phyloP scores from a whole-genome alignment of 2,329 filamentous ascomycete genomes.

The Botrytis tulipae region DNA sequence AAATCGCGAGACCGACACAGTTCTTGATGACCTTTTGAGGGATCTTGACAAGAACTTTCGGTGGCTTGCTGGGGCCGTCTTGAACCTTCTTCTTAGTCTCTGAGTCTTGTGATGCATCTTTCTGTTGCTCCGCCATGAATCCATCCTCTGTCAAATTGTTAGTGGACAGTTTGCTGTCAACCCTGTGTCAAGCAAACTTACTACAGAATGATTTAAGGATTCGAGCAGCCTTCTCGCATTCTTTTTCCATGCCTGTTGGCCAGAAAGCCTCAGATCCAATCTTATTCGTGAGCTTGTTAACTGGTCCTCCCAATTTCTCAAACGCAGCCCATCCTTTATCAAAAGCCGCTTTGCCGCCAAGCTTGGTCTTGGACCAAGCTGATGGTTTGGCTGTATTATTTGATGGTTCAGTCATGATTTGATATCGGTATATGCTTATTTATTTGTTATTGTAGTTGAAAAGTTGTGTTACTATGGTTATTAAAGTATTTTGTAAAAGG shows the following conservation, averaged over 20 bases:
- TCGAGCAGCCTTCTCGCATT: constrained; percentile 86
- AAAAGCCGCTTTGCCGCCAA: constrained; percentile 21
- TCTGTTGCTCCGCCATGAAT: constrained; percentile 49
- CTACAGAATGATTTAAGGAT: constrained; percentile 90
- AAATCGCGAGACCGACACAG: constrained; percentile 84
- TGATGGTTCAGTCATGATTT: not conserved
- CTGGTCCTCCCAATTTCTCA: constrained; percentile 55
- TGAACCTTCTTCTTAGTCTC: constrained; percentile 45
- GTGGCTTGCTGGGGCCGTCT: constrained; percentile 49
- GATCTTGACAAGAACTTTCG: constrained; percentile 74
- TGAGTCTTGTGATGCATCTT: constrained; percentile 12
- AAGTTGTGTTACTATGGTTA: not conserved
- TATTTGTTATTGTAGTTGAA: not conserved
- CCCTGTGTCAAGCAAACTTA: constrained; percentile 47
- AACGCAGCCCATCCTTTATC: constrained; percentile 23
- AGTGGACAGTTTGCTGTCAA: constrained; percentile 23
- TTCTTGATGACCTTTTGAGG: constrained; percentile 80
- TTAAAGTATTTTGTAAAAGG: not conserved
- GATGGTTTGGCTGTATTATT: not conserved
- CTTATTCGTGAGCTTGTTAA: constrained; percentile 80
- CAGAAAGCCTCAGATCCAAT: constrained; percentile 80
- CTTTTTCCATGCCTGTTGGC: constrained; percentile 81
- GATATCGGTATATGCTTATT: not conserved
- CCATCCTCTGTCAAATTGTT: constrained; percentile 54
- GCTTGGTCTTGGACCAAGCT: constrained; percentile 20